Base-by-base conservation (phyloP, 805 yeast genomes). In the Cyberlindnera amylophila region DNA sequence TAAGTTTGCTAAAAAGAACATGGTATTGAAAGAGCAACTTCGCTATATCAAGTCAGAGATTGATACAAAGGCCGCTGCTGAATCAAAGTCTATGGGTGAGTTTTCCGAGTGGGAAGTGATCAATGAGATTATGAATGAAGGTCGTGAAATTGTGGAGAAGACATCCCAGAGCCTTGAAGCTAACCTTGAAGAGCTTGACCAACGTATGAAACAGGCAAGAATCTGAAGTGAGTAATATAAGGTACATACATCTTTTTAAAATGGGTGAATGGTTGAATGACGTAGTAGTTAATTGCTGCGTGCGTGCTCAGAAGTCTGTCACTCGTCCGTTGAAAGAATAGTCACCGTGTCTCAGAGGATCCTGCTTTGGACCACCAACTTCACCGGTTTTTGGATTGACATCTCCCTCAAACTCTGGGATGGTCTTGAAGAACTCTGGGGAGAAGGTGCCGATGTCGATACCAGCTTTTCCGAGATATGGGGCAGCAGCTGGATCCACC, bases 291-390 rank as follows among this genome's bases (percentile, higher is more conserved):
- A n/a, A n/a, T n/a, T n/a, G n/a, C n/a, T n/a, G n/a, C n/a, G n/a
- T n/a, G n/a, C n/a, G n/a, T n/a, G 9, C 18, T 60, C 64, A 93
- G 58, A 93, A 93, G 62, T 93, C 99, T 2, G 98, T 91, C 24
- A 88, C 96, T 59, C 98, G 77, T 0, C 99, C 99, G 58, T 93
- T 91, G 63, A 83, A 93, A 8, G 96, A 82, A 78, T 95, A 93
- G 55, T 90, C 98, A 14, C 89, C 89, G 55, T 87, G 91, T 55
- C 81, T 79, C 50, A 88, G 71, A 0, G 99, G 99, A 58, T 93
- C 97, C 63, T 93, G 98, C 58, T 93, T 93, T 19, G 99, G 99
- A 0, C 99, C 99, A 36, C 96, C 96, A 17, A 83, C 72, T 65
- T 93, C 99, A 3, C 99, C 99, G 1, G 99, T 93, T 44, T 70